These are phyloP conservation scores for Cryphonectria radicalis DNA, from an alignment of 2,329 filamentous ascomycete genomes.

Conservation along the genomic window DNA sequence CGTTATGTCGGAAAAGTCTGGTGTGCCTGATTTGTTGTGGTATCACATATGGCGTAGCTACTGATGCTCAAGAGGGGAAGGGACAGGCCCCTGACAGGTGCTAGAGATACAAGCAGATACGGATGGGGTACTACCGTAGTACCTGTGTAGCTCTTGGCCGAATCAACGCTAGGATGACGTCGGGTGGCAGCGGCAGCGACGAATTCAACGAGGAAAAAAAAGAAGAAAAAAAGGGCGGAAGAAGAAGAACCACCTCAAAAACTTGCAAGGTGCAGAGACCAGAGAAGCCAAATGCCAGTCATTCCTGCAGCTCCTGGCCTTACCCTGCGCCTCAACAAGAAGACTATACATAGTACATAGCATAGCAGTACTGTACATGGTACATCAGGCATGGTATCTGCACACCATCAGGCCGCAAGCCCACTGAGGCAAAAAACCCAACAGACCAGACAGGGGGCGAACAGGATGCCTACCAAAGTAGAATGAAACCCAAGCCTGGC, in stretches of 20 bases:
- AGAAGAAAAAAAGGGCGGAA: neutral
- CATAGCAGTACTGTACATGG: neutral
- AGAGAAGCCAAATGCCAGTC: constrained; percentile 5
- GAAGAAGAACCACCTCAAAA: neutral
- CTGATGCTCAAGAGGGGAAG: neutral
- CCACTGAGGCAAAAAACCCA: constrained; percentile 3
- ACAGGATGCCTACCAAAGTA: neutral
- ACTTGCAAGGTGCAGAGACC: neutral
- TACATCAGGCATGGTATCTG: neutral
- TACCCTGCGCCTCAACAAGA: neutral
- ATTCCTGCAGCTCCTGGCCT: neutral
- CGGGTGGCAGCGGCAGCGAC: constrained; percentile 23
- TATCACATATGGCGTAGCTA: constrained; percentile 8
- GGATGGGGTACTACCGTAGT: neutral
- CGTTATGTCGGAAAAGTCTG: neutral
- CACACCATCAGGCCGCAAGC: constrained; percentile 8
- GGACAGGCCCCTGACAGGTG: neutral
- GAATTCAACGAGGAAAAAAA: constrained; percentile 18
- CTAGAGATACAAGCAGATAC: constrained; percentile 7
- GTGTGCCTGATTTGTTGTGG: constrained; percentile 9
- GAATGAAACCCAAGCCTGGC: neutral
- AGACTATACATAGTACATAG: neutral
- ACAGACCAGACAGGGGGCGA: neutral
- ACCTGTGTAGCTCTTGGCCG: constrained; percentile 9
- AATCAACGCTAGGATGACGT: constrained; percentile 27